phyloP scores from a whole-genome alignment of 108 stramenopile species.

The Schizochytrium sp. region DNA sequence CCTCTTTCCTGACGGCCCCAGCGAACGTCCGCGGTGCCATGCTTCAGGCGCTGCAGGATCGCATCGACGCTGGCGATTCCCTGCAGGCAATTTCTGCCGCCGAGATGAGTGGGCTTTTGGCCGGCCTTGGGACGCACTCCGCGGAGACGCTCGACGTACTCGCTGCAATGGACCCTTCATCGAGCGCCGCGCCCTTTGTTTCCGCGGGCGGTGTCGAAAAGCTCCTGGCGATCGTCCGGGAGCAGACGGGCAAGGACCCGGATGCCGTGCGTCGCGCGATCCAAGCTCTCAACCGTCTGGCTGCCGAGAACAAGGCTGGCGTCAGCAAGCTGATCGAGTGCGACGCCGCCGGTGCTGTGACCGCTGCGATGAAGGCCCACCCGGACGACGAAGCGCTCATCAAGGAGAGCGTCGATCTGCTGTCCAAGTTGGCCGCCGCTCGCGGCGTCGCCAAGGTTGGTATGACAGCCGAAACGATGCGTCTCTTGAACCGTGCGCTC shows the following conservation, averaged over 20 bases:
- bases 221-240: not conserved
- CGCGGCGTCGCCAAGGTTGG: not conserved
- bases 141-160: not conserved
- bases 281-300: not conserved
- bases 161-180: not conserved
- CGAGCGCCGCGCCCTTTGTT: not conserved
- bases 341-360: not conserved
- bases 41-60: not conserved
- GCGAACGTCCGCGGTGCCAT: not conserved
- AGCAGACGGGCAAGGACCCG: not conserved
- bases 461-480: constrained; percentile 6
- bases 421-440: not conserved
- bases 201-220: not conserved
- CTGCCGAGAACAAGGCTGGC: not conserved
- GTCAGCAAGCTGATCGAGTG: not conserved
- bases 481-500: not conserved
- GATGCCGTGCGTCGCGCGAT: not conserved
- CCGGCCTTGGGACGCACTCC: not conserved
- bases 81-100: not conserved
- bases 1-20: not conserved
- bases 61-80: not conserved
- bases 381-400: not conserved
- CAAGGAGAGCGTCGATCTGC: not conserved
- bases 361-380: not conserved
- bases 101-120: not conserved